Conservation (phyloP, 495 filamentous ascomycete genomes). For the Melanomma pulvis-pyrius region DNA sequence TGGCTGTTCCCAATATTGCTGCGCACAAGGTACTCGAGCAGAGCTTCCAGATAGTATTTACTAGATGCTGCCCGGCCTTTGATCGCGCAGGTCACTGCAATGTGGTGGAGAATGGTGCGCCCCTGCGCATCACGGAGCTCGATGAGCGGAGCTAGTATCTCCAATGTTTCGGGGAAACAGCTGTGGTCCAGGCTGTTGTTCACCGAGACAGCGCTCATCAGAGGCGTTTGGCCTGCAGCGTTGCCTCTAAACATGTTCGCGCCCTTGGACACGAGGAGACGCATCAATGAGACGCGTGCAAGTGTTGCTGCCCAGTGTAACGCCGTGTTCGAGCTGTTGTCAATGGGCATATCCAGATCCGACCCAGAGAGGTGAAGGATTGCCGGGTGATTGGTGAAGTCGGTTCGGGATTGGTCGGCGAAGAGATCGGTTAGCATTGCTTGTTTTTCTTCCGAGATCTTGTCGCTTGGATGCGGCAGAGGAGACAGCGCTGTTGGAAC, state of each 20-base stretch:
- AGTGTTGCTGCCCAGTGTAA: constrained; percentile 97
- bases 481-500: constrained; percentile 64
- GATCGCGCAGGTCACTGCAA: constrained; percentile 90
- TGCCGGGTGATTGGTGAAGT: constrained; percentile 67
- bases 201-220: constrained; percentile 84
- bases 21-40: constrained; percentile 90
- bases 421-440: constrained; percentile 86
- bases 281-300: constrained; percentile 76
- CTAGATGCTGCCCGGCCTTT: constrained; percentile 83
- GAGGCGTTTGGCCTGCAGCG: constrained; percentile 80
- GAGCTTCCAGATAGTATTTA: constrained; percentile 88
- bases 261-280: constrained; percentile 77
- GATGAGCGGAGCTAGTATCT: constrained; percentile 86
- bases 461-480: constrained; percentile 66
- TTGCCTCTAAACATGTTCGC: constrained; percentile 88
- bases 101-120: constrained; percentile 91
- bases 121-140: constrained; percentile 86
- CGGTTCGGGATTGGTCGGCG: constrained; percentile 65
- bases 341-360: constrained; percentile 88
- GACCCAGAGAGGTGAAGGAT: constrained; percentile 71
- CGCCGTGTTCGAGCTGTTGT: constrained; percentile 81
- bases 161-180: constrained; percentile 81
- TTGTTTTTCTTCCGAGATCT: constrained; percentile 72
- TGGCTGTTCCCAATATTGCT: constrained; percentile 40
- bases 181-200: constrained; percentile 87